Conservation (phyloP, 495 filamentous ascomycete genomes). For the Tirmania nivea region DNA sequence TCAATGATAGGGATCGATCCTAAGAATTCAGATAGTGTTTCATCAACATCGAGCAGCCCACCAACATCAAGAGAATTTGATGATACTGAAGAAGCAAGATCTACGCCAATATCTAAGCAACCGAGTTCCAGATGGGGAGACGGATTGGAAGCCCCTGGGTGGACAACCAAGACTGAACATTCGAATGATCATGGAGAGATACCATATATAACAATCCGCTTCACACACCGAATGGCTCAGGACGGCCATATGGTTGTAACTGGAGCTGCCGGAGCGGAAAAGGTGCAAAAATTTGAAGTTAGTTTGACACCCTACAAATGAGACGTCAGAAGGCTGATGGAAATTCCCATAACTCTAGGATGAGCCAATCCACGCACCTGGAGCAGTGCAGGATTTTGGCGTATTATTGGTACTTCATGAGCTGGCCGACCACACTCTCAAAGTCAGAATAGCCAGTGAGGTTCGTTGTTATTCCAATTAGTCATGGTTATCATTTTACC, state of each 20-base stretch:
- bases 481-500: not conserved
- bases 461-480: conserved; percentile 6
- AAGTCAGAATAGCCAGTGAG: conserved; percentile 65
- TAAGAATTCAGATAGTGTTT: no score
- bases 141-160: no score
- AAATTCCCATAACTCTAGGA: conserved; percentile 29
- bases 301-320: not conserved
- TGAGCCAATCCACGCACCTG: conserved; percentile 80
- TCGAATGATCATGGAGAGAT: not conserved
- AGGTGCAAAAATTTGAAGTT: not conserved
- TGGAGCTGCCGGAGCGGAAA: conserved; percentile 21
- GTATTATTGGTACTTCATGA: conserved; percentile 55
- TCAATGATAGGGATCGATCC: no score
- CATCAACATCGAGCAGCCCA: no score
- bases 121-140: no score
- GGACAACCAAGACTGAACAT: no score
- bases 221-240: conserved; percentile 58
- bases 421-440: conserved; percentile 35
- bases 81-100: no score
- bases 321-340: not conserved
- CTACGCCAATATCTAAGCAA: no score
- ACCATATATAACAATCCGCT: conserved; percentile 39
- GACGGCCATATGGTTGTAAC: conserved; percentile 73
- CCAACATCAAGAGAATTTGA: no score
- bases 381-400: conserved; percentile 75